Percentiles rank a stretch among this genome's conserved stretches.
phyloP scores from a whole-genome alignment of 768 basidiomycete species.

The Pulveroboletus sp. region DNA sequence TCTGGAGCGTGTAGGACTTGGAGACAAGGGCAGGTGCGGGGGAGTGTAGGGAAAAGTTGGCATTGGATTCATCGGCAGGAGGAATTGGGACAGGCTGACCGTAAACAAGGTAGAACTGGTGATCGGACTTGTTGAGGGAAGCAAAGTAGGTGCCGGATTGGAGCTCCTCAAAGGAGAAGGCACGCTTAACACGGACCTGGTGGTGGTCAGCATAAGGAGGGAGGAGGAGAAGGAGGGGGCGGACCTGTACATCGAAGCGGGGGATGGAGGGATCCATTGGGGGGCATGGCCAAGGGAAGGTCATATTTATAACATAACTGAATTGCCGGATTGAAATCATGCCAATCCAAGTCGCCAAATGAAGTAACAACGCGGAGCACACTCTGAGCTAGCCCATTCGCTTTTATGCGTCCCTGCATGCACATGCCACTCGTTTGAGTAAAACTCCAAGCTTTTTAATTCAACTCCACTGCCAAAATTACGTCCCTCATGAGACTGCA shows the following conservation, averaged over 20 bases:
- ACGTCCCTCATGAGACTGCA: slow-evolving; percentile 24
- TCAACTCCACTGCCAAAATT: not conserved
- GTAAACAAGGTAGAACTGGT: slow-evolving; percentile 31
- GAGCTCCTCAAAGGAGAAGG: slow-evolving; percentile 34
- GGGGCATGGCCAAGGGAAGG: slow-evolving; percentile 7
- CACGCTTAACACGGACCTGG: slow-evolving; percentile 30
- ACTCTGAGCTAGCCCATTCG: slow-evolving; percentile 19
- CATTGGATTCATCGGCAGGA: slow-evolving; percentile 18
- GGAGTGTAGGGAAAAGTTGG: slow-evolving; percentile 13
- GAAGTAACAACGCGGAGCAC: slow-evolving; percentile 21
- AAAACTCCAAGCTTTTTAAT: slow-evolving; percentile 25
- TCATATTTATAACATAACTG: slow-evolving; percentile 29
- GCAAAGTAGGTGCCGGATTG: slow-evolving; percentile 32
- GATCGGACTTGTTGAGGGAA: slow-evolving; percentile 30
- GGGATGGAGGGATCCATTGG: slow-evolving; percentile 13
- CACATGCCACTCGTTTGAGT: slow-evolving; percentile 12
- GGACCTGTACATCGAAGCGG: slow-evolving; percentile 25
- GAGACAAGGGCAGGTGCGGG: slow-evolving; percentile 8
- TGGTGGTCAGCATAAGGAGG: not conserved
- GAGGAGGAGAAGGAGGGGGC: not conserved
- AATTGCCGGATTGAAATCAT: slow-evolving; percentile 34
- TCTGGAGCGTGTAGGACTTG: slow-evolving; percentile 29
- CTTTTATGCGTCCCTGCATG: slow-evolving; percentile 1
- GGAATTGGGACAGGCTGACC: slow-evolving; percentile 33
- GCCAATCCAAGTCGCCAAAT: slow-evolving; percentile 22